Conservation (phyloP, 2,329 filamentous ascomycete species). For the Sporothrix phasma region DNA sequence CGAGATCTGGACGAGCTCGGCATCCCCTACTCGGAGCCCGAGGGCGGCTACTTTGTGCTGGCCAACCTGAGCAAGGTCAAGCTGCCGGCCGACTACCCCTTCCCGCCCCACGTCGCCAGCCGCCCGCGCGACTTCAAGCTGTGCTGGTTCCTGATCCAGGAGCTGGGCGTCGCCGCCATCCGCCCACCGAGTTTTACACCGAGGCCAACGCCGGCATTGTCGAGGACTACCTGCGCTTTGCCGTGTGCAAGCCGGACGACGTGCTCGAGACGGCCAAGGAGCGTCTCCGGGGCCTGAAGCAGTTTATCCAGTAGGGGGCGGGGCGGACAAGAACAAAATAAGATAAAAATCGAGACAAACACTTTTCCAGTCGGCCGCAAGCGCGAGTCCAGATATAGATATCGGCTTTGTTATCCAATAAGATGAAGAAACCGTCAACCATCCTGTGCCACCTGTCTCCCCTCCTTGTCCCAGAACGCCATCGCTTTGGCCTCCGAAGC, state of each 20-base stretch:
- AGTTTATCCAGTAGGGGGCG: slow-evolving; percentile 43
- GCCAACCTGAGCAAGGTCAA: slow-evolving; percentile 86
- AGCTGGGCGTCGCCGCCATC: slow-evolving; percentile 90
- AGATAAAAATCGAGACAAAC: background rate
- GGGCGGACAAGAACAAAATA: background rate
- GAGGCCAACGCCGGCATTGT: slow-evolving; percentile 72
- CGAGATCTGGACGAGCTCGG: slow-evolving; percentile 64
- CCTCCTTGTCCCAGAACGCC: background rate
- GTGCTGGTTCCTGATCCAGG: slow-evolving; percentile 92
- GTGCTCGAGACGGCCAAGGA: slow-evolving; percentile 73
- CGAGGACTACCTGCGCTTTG: slow-evolving; percentile 89
- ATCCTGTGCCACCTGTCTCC: background rate
- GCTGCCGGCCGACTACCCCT: slow-evolving; percentile 73
- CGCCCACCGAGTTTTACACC: slow-evolving; percentile 95
- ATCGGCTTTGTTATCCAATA: background rate
- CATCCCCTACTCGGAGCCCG: slow-evolving; percentile 78
- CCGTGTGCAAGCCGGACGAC: slow-evolving; percentile 89
- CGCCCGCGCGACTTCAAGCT: slow-evolving; percentile 90
- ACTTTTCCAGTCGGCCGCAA: background rate
- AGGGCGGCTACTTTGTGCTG: slow-evolving; percentile 95
- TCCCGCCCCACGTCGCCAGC: slow-evolving; percentile 77
- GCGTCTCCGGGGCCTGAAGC: slow-evolving; percentile 60
- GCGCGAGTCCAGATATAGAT: background rate
- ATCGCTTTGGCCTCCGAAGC: background rate
- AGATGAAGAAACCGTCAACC: background rate